Evolutionary conservation across 2,329 filamentous ascomycete genomes (phyloP).

Genomic region (Venturia nashicola): DNA sequence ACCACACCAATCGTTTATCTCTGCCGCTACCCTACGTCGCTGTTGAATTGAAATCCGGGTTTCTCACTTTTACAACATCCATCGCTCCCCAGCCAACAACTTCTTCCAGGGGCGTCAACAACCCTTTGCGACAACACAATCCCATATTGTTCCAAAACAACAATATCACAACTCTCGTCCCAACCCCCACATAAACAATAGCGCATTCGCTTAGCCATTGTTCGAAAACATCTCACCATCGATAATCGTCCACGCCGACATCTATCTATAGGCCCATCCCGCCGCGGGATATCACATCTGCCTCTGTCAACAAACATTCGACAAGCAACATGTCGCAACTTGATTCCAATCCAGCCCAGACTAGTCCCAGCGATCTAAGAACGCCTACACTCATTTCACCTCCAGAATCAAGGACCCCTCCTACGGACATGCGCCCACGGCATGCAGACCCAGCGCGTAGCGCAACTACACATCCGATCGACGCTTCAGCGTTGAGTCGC

Average conservation of each 20-base stretch:
- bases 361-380: slow-evolving; percentile 18
- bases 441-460: slow-evolving; percentile 29
- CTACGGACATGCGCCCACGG: slow-evolving; percentile 33
- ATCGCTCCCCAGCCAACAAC: background rate
- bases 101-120: background rate
- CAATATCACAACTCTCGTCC: background rate
- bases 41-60: background rate
- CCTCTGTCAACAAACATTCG: slow-evolving; percentile 1
- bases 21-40: background rate
- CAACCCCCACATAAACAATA: background rate
- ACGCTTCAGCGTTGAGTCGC: slow-evolving; percentile 46
- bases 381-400: slow-evolving; percentile 41
- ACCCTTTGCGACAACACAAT: slow-evolving; percentile 3
- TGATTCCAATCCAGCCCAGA: slow-evolving; percentile 5
- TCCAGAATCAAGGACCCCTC: slow-evolving; percentile 47
- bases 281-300: background rate
- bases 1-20: background rate
- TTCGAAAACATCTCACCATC: background rate
- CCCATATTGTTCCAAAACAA: background rate
- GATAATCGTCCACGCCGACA: background rate
- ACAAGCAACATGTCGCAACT: slow-evolving; percentile 1
- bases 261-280: background rate
- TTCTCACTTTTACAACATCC: background rate
- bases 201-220: background rate
- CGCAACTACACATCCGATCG: slow-evolving; percentile 41